Conservation (phyloP, 352 stramenopile species). For the Pythium apleroticum region DNA sequence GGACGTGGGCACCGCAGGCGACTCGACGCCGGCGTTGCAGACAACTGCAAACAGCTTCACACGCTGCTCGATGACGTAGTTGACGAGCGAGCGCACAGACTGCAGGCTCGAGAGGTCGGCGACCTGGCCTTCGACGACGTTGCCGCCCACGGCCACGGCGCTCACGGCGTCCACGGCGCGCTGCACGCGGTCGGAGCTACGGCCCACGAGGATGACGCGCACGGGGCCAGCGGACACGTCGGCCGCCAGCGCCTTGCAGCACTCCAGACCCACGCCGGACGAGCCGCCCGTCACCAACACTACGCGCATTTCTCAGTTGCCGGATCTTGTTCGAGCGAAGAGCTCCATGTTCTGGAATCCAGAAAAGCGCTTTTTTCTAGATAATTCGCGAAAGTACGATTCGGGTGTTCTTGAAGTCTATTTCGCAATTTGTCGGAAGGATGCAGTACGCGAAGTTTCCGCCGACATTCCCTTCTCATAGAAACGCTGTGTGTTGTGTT, state of each 20-base stretch:
- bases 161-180: constrained; percentile 23
- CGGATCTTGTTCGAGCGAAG: not conserved
- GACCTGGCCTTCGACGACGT: constrained; percentile 18
- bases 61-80: constrained; percentile 26
- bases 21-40: constrained; percentile 40
- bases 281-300: constrained; percentile 37
- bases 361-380: not conserved
- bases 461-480: not conserved
- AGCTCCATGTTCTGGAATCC: not conserved
- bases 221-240: constrained; percentile 2
- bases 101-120: constrained; percentile 31
- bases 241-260: constrained; percentile 29
- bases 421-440: not conserved
- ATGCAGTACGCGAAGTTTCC: not conserved
- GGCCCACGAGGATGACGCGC: constrained; percentile 32
- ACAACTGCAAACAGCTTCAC: constrained; percentile 35
- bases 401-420: not conserved
- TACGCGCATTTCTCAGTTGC: constrained; percentile 8
- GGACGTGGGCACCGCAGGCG: constrained; percentile 21
- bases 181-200: constrained; percentile 27
- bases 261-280: constrained; percentile 36
- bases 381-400: not conserved
- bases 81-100: constrained; percentile 28
- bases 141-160: constrained; percentile 8
- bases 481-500: constrained; percentile 8